Percentiles rank a stretch among this genome's conserved stretches.
These are phyloP conservation scores for Pisolithus sp. DNA, from an alignment of 768 basidiomycete species.

Conservation along the genomic window DNA sequence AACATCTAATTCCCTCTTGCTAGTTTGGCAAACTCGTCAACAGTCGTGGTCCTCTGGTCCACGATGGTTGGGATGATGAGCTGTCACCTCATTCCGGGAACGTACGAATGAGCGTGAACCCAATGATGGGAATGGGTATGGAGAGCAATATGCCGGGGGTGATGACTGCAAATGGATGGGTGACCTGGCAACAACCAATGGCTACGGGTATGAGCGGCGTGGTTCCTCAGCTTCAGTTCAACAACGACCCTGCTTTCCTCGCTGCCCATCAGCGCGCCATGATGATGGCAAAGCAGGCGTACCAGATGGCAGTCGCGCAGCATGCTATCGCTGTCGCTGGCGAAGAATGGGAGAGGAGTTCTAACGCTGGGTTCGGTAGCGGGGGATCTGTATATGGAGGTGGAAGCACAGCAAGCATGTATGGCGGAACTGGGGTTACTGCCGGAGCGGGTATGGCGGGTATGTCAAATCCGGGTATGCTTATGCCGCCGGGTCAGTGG, in stretches of 20 bases:
- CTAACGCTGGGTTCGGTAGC: constrained; percentile 42
- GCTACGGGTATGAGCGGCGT: constrained; percentile 21
- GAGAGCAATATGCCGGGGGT: constrained; percentile 20
- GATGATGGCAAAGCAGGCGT: constrained; percentile 81
- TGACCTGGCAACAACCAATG: constrained; percentile 24
- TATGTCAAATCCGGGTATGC: constrained; percentile 34
- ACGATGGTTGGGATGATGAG: constrained; percentile 43
- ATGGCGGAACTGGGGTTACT: constrained; percentile 34
- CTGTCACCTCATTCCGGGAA: constrained; percentile 15
- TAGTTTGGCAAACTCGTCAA: constrained; percentile 88
- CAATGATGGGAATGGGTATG: constrained; percentile 25
- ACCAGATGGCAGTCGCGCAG: constrained; percentile 85
- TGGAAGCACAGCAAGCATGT: constrained; percentile 40
- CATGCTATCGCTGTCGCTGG: constrained; percentile 86
- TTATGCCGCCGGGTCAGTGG: constrained; percentile 35
- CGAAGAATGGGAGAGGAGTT: constrained; percentile 86
- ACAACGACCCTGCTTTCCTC: constrained; percentile 51
- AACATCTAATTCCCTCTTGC: neutral
- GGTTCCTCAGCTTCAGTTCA: constrained; percentile 33
- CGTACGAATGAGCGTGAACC: constrained; percentile 33
- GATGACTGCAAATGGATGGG: constrained; percentile 32
- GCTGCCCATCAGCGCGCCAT: constrained; percentile 86
- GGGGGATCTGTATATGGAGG: constrained; percentile 32
- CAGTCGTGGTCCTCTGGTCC: constrained; percentile 58
- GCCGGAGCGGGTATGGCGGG: constrained; percentile 33